Percentiles rank a stretch among this genome's conserved stretches.
These are phyloP conservation scores for Metschnikowia amazonensis DNA, from an alignment of 805 yeast genomes.

Conservation along the genomic window DNA sequence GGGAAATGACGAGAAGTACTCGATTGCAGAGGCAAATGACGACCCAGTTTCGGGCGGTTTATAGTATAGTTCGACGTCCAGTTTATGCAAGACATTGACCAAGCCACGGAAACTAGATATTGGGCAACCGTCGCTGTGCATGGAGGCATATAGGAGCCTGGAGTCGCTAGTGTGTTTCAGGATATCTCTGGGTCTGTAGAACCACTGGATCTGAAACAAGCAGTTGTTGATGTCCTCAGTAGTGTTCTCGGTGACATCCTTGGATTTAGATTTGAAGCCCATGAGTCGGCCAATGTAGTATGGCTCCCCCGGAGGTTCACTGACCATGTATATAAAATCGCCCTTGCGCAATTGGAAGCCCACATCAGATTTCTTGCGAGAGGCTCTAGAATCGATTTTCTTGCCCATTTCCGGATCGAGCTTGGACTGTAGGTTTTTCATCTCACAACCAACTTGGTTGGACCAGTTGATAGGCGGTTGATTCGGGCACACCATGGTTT, in stretches of 20 bases:
- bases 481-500: slow-evolving; percentile 37
- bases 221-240: slow-evolving; percentile 43
- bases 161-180: slow-evolving; percentile 65
- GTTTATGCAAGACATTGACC: slow-evolving; percentile 64
- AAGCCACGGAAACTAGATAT: slow-evolving; percentile 69
- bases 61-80: slow-evolving; percentile 52
- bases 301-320: slow-evolving; percentile 94
- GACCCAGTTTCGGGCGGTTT: slow-evolving; percentile 10
- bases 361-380: slow-evolving; percentile 21
- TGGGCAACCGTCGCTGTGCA: slow-evolving; percentile 85
- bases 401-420: slow-evolving; percentile 10
- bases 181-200: slow-evolving; percentile 83
- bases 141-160: slow-evolving; percentile 73
- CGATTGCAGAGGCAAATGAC: slow-evolving; percentile 30
- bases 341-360: slow-evolving; percentile 40
- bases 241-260: slow-evolving; percentile 6
- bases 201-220: slow-evolving; percentile 79
- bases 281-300: slow-evolving; percentile 82
- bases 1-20: slow-evolving; percentile 52
- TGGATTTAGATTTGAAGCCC: slow-evolving; percentile 47
- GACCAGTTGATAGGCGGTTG: slow-evolving; percentile 17
- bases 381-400: slow-evolving; percentile 7
- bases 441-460: slow-evolving; percentile 6
- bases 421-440: slow-evolving; percentile 10
- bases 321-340: slow-evolving; percentile 75